Percentiles rank a stretch among this genome's conserved stretches.
These are phyloP conservation scores for Arthrobotrys megalospora DNA, from an alignment of 2,329 filamentous ascomycete genomes.

Conservation along the genomic window DNA sequence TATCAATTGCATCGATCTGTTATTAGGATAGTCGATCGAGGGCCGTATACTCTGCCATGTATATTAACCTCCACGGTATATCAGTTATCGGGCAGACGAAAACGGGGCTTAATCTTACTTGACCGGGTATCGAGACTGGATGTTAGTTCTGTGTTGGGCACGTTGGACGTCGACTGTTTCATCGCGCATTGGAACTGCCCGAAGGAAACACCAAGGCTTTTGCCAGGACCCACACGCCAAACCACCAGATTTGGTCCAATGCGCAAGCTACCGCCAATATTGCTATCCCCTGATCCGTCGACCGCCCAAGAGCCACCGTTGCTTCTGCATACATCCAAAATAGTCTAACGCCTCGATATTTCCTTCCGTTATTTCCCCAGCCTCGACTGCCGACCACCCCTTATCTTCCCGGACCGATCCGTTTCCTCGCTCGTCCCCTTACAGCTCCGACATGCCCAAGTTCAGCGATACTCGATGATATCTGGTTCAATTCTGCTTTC, in stretches of 20 bases:
- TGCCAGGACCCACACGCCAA: not conserved
- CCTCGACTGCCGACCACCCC: not conserved
- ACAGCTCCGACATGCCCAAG: conserved; percentile 55
- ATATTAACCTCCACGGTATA: no score
- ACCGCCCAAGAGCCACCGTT: conserved; percentile 45
- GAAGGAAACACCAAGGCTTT: conserved; percentile 18
- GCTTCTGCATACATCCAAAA: conserved; percentile 25
- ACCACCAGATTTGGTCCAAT: conserved; percentile 12
- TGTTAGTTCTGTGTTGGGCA: not conserved
- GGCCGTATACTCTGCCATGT: no score
- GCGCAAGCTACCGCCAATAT: conserved; percentile 11
- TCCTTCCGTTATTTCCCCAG: conserved; percentile 22
- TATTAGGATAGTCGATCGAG: not conserved
- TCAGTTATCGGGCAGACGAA: no score
- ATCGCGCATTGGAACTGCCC: not conserved
- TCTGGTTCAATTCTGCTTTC: conserved; percentile 12
- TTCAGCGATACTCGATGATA: conserved; percentile 58
- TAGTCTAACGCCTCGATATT: conserved; percentile 5
- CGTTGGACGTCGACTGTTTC: not conserved
- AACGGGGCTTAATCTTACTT: no score
- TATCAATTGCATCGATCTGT: not conserved
- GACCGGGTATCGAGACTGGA: not conserved
- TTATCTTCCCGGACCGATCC: conserved; percentile 13
- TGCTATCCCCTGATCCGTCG: conserved; percentile 39
- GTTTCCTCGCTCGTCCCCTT: conserved; percentile 27